Conservation (phyloP, 208 protist species). For the Naegleria fowleri region DNA sequence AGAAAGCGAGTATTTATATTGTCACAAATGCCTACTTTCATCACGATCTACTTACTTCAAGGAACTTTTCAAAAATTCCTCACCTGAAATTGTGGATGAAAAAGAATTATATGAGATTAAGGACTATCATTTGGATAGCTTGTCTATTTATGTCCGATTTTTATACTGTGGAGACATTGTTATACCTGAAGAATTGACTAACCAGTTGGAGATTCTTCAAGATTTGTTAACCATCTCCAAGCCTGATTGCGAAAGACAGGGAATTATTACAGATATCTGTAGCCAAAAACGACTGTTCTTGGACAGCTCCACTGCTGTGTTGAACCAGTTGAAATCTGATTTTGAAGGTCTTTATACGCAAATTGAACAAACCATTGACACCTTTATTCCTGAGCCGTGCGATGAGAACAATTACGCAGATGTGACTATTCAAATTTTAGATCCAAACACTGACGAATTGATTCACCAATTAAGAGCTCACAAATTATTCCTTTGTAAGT, state of each 20-base stretch:
- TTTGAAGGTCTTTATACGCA: not conserved
- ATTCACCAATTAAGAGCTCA: not conserved
- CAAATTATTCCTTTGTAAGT: not conserved
- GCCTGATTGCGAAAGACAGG: not conserved
- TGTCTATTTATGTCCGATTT: not conserved
- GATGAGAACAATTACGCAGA: not conserved
- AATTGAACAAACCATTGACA: not conserved
- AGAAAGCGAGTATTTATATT: not conserved
- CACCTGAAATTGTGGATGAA: not conserved
- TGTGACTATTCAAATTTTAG: not conserved
- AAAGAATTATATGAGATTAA: not conserved
- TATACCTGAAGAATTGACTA: not conserved
- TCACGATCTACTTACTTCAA: not conserved
- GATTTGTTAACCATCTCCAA: not conserved
- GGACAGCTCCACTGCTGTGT: not conserved
- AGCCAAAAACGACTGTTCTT: not conserved
- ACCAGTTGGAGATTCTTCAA: not conserved
- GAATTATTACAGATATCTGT: not conserved
- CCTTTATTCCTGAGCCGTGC: not conserved
- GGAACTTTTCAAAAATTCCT: not conserved
- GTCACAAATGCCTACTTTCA: not conserved
- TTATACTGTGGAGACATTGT: not conserved
- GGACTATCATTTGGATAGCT: not conserved
- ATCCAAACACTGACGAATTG: not conserved
- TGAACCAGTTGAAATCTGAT: not conserved